A percentile compares a stretch with the other conserved stretches of the same genome.
Conservation (phyloP, 2,329 filamentous ascomycete species). For the Chrysosporium queenslandicum region DNA sequence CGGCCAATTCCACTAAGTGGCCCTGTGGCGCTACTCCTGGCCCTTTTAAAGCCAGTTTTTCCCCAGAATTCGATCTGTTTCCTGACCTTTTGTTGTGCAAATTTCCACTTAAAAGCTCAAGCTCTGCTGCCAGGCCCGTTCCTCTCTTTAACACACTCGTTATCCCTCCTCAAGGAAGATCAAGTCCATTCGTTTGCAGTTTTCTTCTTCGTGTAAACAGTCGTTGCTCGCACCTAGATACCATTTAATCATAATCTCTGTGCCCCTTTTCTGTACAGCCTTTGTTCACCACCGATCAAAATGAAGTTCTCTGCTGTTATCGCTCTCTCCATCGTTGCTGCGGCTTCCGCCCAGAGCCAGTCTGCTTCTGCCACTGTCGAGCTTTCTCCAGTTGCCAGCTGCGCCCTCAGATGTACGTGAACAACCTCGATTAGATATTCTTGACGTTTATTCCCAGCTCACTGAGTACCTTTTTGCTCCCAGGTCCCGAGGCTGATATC, state of each 20-base stretch:
- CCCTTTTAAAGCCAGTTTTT: slow-evolving; percentile 9
- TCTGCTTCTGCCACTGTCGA: slow-evolving; percentile 23
- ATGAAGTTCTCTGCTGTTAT: slow-evolving; percentile 38
- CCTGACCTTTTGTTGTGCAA: slow-evolving; percentile 7
- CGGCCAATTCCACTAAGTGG: slow-evolving; percentile 2
- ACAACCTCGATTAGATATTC: not conserved
- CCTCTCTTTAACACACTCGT: slow-evolving; percentile 11
- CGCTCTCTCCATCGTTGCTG: slow-evolving; percentile 37
- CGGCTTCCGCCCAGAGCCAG: slow-evolving; percentile 36
- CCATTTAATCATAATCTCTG: slow-evolving; percentile 8
- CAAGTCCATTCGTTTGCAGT: slow-evolving; percentile 4
- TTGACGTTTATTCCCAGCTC: not conserved
- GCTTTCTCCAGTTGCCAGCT: slow-evolving; percentile 28
- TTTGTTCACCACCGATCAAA: slow-evolving; percentile 14
- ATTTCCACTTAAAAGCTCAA: slow-evolving; percentile 1
- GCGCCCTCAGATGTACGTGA: slow-evolving; percentile 31
- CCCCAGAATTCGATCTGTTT: slow-evolving; percentile 10
- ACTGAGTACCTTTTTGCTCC: not conserved
- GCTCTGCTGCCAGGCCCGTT: slow-evolving; percentile 10
- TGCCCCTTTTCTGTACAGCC: not conserved
- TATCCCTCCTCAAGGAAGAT: slow-evolving; percentile 4
- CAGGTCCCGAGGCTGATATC: slow-evolving; percentile 37
- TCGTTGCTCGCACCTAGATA: not conserved
- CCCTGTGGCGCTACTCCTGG: not conserved
- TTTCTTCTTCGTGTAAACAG: slow-evolving; percentile 1